Base-by-base conservation (phyloP, 257 asterid genomes). In the Handroanthus guayacan region DNA sequence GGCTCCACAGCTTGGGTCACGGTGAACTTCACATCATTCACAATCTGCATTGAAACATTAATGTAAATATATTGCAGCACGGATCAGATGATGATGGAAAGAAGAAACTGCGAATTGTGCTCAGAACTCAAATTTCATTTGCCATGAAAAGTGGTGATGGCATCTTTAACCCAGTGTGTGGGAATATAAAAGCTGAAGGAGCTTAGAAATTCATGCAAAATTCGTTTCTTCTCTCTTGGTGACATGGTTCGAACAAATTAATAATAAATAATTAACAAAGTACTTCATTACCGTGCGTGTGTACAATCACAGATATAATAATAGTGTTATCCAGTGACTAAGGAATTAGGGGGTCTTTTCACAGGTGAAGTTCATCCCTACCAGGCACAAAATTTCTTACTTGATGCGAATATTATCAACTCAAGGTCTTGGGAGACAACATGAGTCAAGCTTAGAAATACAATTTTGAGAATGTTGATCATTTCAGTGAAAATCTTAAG, bases 1-100 rank as follows among this genome's bases (percentile, higher is more conserved):
- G 99, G 99, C 74, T 93, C 97, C 60, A 91, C 99, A 41, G 99
- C 99, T 79, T 92, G 98, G 65, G 86, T 89, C 38, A 95, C 91
- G 0, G 99, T 95, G 78, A 90, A 91, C 85, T 89, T 95, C 83
- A 95, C 92, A 70, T 95, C 99, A 38, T 92, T 92, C 85, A 95
- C 98, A 80, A 95, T 95, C 99, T 95, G 95, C 37, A 47, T 16
- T 2, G 78, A 50, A 64, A 64, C 25, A 48, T 10, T 25, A 6
- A 45, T 16, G 67, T 54, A 20, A 62, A 37, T 31, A 13, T 34
- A 37, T 62, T 34, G 18, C 31, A 25, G 31, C 31, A 52, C 37
- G 43, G 9, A 31, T 54, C 6, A 31, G 54, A 3, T 36, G 45
- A 3, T 36, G 34, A 44, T 3, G 47, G 44, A 45, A 60, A 47